phyloP scores from a whole-genome alignment of 2,329 filamentous ascomycete species.

The Juglanconis juglandina region DNA sequence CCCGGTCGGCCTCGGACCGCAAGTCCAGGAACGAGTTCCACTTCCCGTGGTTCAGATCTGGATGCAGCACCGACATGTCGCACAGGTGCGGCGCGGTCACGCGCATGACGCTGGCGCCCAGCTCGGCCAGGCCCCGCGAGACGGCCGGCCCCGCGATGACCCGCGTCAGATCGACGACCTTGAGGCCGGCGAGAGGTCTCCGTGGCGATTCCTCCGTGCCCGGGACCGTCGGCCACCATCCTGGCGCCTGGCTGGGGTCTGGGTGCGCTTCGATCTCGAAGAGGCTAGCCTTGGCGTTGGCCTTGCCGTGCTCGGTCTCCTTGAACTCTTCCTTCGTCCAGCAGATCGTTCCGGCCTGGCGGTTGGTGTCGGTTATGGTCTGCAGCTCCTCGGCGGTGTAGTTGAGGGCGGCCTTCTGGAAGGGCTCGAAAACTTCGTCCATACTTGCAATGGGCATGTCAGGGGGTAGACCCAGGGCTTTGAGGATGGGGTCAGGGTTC shows the following conservation, averaged over 20 bases:
- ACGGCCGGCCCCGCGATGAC: constrained; percentile 45
- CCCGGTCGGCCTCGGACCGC: constrained; percentile 34
- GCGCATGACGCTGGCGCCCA: constrained; percentile 45
- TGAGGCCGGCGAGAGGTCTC: constrained; percentile 41
- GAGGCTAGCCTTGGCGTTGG: constrained; percentile 20
- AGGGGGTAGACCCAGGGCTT: constrained; percentile 16
- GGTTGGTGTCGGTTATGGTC: constrained; percentile 22
- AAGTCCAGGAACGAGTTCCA: constrained; percentile 41
- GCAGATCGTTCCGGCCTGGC: constrained; percentile 27
- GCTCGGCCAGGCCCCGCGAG: constrained; percentile 37
- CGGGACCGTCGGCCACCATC: constrained; percentile 39
- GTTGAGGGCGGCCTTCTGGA: constrained; percentile 20
- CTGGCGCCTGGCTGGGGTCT: constrained; percentile 25
- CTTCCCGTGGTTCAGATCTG: constrained; percentile 43
- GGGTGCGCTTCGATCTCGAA: constrained; percentile 23
- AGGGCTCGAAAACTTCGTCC: constrained; percentile 4
- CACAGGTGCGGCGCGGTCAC: constrained; percentile 39
- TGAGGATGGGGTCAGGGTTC: constrained; percentile 18
- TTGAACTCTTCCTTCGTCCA: constrained; percentile 25
- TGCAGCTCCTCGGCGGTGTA: constrained; percentile 21
- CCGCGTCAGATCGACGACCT: constrained; percentile 47
- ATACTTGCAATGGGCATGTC: constrained; percentile 10
- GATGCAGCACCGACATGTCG: constrained; percentile 38
- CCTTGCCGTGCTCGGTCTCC: constrained; percentile 26
- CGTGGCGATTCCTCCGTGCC: constrained; percentile 21